Base-by-base conservation (phyloP, 2,329 filamentous ascomycete genomes). In the Dothideomycetidae sp. region DNA sequence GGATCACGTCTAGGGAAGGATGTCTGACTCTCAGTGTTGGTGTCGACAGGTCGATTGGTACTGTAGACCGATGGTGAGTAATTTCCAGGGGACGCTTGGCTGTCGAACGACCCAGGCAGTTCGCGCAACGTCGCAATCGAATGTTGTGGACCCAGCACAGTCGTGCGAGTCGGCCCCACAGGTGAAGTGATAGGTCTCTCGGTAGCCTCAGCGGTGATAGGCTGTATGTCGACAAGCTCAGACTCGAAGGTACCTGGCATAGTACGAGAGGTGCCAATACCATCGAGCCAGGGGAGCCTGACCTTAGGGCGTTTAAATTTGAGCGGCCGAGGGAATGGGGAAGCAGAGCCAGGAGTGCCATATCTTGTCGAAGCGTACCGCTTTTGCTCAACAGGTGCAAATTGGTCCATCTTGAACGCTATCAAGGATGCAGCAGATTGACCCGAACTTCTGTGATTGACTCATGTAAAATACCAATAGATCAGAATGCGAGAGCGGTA, bases 1-100 rank as follows among this genome's bases (percentile, higher is more conserved):
- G 45, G 41, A 41, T 45, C 46, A 19, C 47, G 48, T 31, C 36
- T 46, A 5, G 44, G 42, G 5, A 43, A 38, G 17, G 29, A 32
- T 16, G 33, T 11, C 31, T 38, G 37, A 21, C 33, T 37, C 16
- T 18, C 17, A 13, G 32, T 31, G 5, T 39, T 28, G 5, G 19
- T 12, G 29, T 26, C 35, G 11, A 38, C 14, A 14, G 10, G 21
- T 26, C 28, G 21, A n/a, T 23, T 41, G n/a, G 29, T 18, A 17
- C 41, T 42, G 31, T 44, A 44, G 10, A 23, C 28, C 5, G 42
- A 44, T 18, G 42, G 40, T 5, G 42, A 40, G 31, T 44, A 42
- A 7, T 32, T 18, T 15, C 31, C 32, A 7, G 28, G 31, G 13
- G 28, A 29, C 11, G 12, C 23, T 11, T 31, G 33, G n/a, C 29